phyloP scores from a whole-genome alignment of 306 rosid genomes.

The Betula pendula region DNA sequence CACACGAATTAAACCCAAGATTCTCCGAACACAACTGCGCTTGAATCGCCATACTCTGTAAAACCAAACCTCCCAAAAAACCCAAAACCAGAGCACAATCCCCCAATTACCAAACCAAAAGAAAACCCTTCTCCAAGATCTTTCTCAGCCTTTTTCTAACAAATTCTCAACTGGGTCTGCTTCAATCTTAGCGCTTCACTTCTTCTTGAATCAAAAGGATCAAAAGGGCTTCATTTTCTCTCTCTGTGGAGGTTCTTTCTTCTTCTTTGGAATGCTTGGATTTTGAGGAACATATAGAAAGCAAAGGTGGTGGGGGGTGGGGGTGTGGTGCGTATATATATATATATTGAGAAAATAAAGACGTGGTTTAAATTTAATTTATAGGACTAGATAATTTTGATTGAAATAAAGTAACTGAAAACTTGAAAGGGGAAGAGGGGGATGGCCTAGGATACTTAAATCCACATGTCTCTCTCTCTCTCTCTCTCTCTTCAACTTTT shows the following conservation, averaged over 20 bases:
- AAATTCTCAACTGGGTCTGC: not conserved
- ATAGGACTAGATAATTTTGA: slow-evolving; percentile 27
- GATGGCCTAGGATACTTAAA: slow-evolving; percentile 33
- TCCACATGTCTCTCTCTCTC: not conserved
- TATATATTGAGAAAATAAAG: not conserved
- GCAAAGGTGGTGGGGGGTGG: slow-evolving; percentile 23
- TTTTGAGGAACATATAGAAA: not conserved
- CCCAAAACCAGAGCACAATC: not conserved
- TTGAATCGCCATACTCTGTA: slow-evolving; percentile 54
- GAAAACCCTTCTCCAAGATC: not conserved
- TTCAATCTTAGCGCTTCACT: not conserved
- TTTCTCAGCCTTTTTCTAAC: not conserved
- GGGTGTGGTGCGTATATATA: slow-evolving; percentile 20
- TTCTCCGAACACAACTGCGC: slow-evolving; percentile 52
- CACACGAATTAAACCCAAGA: slow-evolving; percentile 39
- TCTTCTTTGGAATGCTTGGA: not conserved
- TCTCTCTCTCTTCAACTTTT: slow-evolving; percentile 5
- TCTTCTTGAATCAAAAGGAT: not conserved
- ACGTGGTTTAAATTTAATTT: not conserved
- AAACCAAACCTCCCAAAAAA: not conserved
- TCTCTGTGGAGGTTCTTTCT: not conserved
- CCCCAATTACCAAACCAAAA: not conserved
- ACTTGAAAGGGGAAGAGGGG: slow-evolving; percentile 22
- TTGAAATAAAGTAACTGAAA: slow-evolving; percentile 34
- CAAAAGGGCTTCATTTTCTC: not conserved